Conservation (phyloP, 768 basidiomycete species). For the Russula compacta region DNA sequence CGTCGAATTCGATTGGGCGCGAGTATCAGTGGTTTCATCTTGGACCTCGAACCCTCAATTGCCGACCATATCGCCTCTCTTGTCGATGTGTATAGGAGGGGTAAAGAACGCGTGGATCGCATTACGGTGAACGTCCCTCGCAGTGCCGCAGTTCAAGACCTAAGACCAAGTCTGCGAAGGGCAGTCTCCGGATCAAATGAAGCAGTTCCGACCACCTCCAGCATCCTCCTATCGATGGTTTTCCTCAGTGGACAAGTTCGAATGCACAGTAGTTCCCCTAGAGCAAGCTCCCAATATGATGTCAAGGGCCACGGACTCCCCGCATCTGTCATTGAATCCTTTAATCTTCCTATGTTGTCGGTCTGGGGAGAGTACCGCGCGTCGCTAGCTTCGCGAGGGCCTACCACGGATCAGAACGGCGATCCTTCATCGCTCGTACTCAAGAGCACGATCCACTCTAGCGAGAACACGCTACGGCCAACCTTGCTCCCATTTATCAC, state of each 20-base stretch:
- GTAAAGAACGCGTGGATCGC: constrained; percentile 66
- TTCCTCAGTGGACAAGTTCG: constrained; percentile 84
- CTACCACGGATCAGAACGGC: constrained; percentile 22
- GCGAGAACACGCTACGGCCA: constrained; percentile 76
- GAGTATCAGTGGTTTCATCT: constrained; percentile 72
- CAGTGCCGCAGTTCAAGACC: constrained; percentile 23
- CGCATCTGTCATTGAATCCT: constrained; percentile 49
- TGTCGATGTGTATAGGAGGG: constrained; percentile 75
- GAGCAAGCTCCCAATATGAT: constrained; percentile 28
- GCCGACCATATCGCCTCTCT: constrained; percentile 73
- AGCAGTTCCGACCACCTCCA: constrained; percentile 43
- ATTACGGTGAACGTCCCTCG: constrained; percentile 50
- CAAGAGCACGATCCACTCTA: constrained; percentile 84
- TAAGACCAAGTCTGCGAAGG: not conserved
- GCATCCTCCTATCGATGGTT: constrained; percentile 53
- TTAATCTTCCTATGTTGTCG: constrained; percentile 66
- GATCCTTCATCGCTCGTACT: constrained; percentile 64
- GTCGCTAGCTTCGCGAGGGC: constrained; percentile 36
- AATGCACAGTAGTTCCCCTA: constrained; percentile 45
- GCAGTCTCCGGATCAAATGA: constrained; percentile 22
- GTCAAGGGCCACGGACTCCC: constrained; percentile 46
- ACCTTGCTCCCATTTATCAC: constrained; percentile 79
- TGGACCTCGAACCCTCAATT: constrained; percentile 77
- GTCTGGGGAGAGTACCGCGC: constrained; percentile 80
- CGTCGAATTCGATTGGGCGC: constrained; percentile 55